Base-by-base conservation (phyloP, 192 early-diverging fungal species). In the Coemansia reversa region DNA sequence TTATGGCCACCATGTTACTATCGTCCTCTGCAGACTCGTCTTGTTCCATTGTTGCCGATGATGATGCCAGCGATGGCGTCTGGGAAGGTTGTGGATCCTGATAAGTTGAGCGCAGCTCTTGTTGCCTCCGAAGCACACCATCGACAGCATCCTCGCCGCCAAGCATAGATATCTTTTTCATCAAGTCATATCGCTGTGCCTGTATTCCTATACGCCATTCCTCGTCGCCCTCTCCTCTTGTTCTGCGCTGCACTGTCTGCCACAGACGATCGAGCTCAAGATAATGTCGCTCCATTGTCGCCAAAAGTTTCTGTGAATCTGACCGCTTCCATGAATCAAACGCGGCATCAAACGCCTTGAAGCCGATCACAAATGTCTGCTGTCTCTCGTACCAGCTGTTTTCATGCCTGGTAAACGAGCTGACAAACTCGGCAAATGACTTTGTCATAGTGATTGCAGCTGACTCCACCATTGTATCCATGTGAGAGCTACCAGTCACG, bases 261-360 rank as follows among this genome's bases (percentile, higher is more conserved):
- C 76, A 74, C 27, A 79, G 58, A 23, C 62, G 66, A 25, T 79
- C 71, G 51, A 79, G 72, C 58, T 79, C 76, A 22, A 79, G 51
- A 30, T 79, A 79, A 48, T 79, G 76, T 48, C 63, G 52, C 27
- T 73, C 70, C 76, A 79, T 74, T 2, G 67, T 51, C 27, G 63
- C 11, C 22, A 79, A n/a, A 22, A 79, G 63, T 42, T 58, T 49
- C 33, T 63, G 49, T 12, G 76, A 66, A 50, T 79, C 76, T 5
- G 64, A 63, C 29, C 62, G 64, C 45, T 79, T 79, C 76, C 76
- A 79, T 47, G 67, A 69, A 33, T 79, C 71, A 23, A 79, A 52
- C 22, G 76, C 67, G 19, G 30, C 57, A n/a, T 66, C 57, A 22
- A 79, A 79, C 0, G 71, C 71, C 42, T 54, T 58, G 53, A 70